phyloP scores from a whole-genome alignment of 371 early-diverging fungal species.

The Entomophthora muscae region DNA sequence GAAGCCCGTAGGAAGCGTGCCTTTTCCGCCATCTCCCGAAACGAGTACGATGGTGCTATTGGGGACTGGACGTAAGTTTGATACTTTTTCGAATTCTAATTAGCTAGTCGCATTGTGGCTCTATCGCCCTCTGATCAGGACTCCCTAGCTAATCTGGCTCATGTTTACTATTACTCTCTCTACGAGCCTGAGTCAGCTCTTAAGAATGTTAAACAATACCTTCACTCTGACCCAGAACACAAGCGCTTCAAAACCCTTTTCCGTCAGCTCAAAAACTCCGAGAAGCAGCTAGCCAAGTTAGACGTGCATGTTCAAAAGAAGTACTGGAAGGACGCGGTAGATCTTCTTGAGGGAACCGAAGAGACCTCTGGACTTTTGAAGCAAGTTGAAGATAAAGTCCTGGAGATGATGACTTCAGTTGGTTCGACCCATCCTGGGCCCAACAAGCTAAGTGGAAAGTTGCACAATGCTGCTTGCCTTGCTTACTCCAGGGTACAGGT shows the following conservation, averaged over 20 bases:
- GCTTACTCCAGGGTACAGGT: slow-evolving; percentile 31
- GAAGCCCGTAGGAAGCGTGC: slow-evolving; percentile 44
- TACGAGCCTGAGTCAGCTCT: slow-evolving; percentile 51
- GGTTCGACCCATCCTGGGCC: slow-evolving; percentile 23
- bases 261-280: slow-evolving; percentile 49
- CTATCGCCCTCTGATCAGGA: slow-evolving; percentile 42
- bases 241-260: slow-evolving; percentile 61
- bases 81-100: background rate
- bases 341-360: slow-evolving; percentile 23
- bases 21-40: slow-evolving; percentile 46
- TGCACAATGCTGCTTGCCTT: slow-evolving; percentile 37
- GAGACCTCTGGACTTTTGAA: slow-evolving; percentile 26
- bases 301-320: slow-evolving; percentile 28
- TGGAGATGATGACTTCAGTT: slow-evolving; percentile 16
- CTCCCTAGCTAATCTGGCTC: slow-evolving; percentile 39
- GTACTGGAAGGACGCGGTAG: slow-evolving; percentile 44
- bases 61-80: slow-evolving; percentile 51
- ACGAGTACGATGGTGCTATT: slow-evolving; percentile 64
- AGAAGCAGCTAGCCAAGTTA: slow-evolving; percentile 45
- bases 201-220: slow-evolving; percentile 56
- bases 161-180: slow-evolving; percentile 50
- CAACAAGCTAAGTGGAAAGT: slow-evolving; percentile 27
- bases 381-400: slow-evolving; percentile 24
- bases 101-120: slow-evolving; percentile 16
- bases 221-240: slow-evolving; percentile 80